Conservation (phyloP, 805 yeast species). For the Pichia heedii region DNA sequence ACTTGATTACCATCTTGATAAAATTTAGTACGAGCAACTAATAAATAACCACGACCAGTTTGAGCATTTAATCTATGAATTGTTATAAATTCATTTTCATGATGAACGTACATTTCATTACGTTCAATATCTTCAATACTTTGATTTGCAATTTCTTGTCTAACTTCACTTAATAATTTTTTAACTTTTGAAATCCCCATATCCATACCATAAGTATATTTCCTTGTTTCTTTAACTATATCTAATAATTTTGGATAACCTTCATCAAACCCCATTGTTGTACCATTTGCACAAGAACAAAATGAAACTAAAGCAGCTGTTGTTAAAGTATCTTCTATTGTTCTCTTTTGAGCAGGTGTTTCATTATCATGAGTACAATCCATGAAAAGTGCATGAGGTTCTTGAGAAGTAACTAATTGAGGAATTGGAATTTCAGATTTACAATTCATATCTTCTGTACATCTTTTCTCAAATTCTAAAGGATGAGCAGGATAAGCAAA, state of each 20-base stretch:
- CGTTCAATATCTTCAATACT: slow-evolving; percentile 44
- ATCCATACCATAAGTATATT: slow-evolving; percentile 52
- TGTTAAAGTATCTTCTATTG: slow-evolving; percentile 89
- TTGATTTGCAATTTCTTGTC: slow-evolving; percentile 47
- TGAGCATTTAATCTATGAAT: slow-evolving; percentile 78
- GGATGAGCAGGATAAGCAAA: slow-evolving; percentile 55
- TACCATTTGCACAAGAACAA: slow-evolving; percentile 89
- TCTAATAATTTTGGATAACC: slow-evolving; percentile 75
- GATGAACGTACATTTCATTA: slow-evolving; percentile 90
- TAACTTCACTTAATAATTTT: slow-evolving; percentile 44
- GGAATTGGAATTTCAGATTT: slow-evolving; percentile 65
- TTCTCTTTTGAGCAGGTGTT: slow-evolving; percentile 79
- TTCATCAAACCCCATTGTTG: slow-evolving; percentile 91
- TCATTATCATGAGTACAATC: slow-evolving; percentile 97
- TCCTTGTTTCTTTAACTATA: slow-evolving; percentile 67
- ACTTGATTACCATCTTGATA: slow-evolving; percentile 38
- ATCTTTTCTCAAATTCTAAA: slow-evolving; percentile 22
- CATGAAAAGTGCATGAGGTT: slow-evolving; percentile 94
- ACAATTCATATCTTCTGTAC: slow-evolving; percentile 24
- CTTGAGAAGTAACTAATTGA: slow-evolving; percentile 49
- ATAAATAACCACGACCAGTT: slow-evolving; percentile 81
- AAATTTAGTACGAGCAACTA: slow-evolving; percentile 83
- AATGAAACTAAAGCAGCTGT: slow-evolving; percentile 91
- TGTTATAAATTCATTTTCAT: slow-evolving; percentile 86
- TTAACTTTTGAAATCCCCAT: slow-evolving; percentile 84